Base-by-base conservation (phyloP, 441 rosid genomes). In the Croton setiger region DNA sequence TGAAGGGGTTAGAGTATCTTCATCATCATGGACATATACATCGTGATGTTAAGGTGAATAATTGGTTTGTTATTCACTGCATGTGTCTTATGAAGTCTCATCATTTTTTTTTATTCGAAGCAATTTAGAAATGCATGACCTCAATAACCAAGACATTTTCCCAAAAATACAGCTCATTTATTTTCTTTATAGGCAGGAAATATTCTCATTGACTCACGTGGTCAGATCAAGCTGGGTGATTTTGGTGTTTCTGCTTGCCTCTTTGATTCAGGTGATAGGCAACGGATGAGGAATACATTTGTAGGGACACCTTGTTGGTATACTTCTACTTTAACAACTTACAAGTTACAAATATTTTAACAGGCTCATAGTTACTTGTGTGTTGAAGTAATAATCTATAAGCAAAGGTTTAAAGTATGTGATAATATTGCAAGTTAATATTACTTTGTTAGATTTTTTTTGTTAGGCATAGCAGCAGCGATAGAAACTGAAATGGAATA, bases 301-400 rank as follows among this genome's bases (percentile, higher is more conserved):
- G 99, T 95, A 68, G 99, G 99, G 47, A 95, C 99, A 66, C 99
- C 98, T 75, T 95, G 99, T 81, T 95, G 99, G 99, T 94, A 86
- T 69, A 75, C 49, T 74, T 55, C 74, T 75, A 60, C 31, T 63
- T 49, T 45, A 57, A 67, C 64, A 61, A 43, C 57, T 54, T 52
- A 21, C 44, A 61, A 43, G 58, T 54, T 52, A 21, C 44, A 61
- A 55, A 27, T 41, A 27, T 17, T 39, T 66, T 52, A 31, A 20
- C 41, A 5, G 45, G 21, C 66, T 41, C 48, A 14, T 9, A 27
- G 21, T 60, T 27, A 10, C 23, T 43, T 62, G 61, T 41, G 20
- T 65, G 45, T 64, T 33, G 18, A 15, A 8, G 20, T 47, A 15
- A 44, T 59, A 11, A 36, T 35, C 18, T 14, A 23, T 33, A 20